Conservation (phyloP, 192 early-diverging fungal species). For the Coemansia pectinata region DNA sequence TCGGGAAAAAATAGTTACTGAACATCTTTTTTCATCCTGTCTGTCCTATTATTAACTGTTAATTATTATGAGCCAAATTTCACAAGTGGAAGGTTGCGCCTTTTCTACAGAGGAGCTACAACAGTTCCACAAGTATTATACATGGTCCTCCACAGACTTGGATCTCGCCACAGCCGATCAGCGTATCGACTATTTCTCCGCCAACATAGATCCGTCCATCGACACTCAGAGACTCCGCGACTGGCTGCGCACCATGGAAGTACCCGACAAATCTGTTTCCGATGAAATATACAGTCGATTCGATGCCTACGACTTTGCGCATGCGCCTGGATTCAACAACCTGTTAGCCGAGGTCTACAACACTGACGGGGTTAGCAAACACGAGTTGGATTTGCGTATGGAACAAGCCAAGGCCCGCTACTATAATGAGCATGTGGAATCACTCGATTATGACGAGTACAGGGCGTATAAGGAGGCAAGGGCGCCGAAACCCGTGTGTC, state of each 20-base stretch:
- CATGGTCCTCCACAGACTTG: conserved; percentile 14
- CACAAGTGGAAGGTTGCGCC: conserved; percentile 43
- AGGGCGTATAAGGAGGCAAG: conserved; percentile 12
- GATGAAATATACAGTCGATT: conserved; percentile 31
- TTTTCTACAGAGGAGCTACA: conserved; percentile 50
- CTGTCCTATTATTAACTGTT: not conserved
- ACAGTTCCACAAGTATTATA: conserved; percentile 46
- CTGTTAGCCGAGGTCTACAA: conserved; percentile 26
- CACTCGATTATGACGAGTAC: conserved; percentile 28
- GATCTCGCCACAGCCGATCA: conserved; percentile 9
- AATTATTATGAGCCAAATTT: conserved; percentile 16
- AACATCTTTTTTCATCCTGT: not conserved
- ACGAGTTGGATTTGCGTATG: conserved; percentile 38
- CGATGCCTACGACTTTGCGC: conserved; percentile 37
- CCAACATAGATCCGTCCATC: conserved; percentile 3
- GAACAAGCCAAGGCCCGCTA: conserved; percentile 38
- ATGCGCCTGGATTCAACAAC: conserved; percentile 40
- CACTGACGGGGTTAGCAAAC: conserved; percentile 9
- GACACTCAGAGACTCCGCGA: conserved; percentile 21
- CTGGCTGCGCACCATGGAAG: conserved; percentile 46
- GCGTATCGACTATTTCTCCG: conserved; percentile 31
- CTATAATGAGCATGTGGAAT: conserved; percentile 29
- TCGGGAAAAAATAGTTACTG: not conserved
- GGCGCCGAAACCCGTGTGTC: conserved; percentile 37
- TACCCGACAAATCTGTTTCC: conserved; percentile 2